These are phyloP conservation scores for Claviceps digitariae DNA, from an alignment of 2,329 filamentous ascomycete species.

Conservation along the genomic window DNA sequence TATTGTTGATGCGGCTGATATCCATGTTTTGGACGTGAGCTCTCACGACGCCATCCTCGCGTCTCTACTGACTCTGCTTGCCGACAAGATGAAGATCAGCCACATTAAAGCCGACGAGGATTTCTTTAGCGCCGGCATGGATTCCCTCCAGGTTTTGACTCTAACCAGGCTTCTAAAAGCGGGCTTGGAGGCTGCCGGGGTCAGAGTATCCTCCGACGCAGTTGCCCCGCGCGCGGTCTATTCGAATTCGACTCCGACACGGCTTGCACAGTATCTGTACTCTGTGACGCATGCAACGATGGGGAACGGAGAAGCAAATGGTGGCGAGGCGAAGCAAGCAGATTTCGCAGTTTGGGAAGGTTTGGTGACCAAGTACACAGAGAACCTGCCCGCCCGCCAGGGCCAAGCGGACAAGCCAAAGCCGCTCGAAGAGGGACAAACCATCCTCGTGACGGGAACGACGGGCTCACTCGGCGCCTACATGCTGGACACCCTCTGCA, in stretches of 20 bases:
- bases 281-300: neutral
- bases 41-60: slow-evolving; percentile 11
- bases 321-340: neutral
- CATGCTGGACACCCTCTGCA: slow-evolving; percentile 31
- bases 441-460: slow-evolving; percentile 70
- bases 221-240: slow-evolving; percentile 16
- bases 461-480: slow-evolving; percentile 82
- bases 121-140: slow-evolving; percentile 25
- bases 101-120: slow-evolving; percentile 16
- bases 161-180: slow-evolving; percentile 10
- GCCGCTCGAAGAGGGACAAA: slow-evolving; percentile 24
- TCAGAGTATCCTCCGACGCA: slow-evolving; percentile 3
- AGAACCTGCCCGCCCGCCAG: slow-evolving; percentile 11
- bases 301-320: slow-evolving; percentile 4
- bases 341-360: slow-evolving; percentile 5
- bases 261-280: slow-evolving; percentile 11
- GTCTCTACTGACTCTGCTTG: slow-evolving; percentile 12
- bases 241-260: slow-evolving; percentile 15
- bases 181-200: slow-evolving; percentile 9
- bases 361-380: slow-evolving; percentile 18
- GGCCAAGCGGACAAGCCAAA: slow-evolving; percentile 10
- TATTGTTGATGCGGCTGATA: neutral
- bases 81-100: slow-evolving; percentile 7
- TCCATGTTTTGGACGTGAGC: slow-evolving; percentile 8
- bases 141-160: slow-evolving; percentile 26